Percentiles rank a stretch among this genome's conserved stretches.
Evolutionary conservation across 169 alveolate genomes (phyloP).

Genomic region (Babesia caballi): DNA sequence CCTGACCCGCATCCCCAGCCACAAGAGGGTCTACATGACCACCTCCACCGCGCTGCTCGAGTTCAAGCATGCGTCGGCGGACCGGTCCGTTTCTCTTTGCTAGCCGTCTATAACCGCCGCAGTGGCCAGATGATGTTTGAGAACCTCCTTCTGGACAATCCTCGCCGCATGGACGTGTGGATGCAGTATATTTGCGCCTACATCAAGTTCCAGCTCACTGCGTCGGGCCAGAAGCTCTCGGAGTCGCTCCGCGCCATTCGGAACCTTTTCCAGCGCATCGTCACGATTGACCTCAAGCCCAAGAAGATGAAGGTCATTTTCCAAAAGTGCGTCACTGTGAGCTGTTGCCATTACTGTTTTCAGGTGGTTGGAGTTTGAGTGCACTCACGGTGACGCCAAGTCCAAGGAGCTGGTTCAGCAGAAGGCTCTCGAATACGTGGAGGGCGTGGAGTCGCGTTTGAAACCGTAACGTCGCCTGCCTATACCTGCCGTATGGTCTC

Average conservation of each 20-base stretch:
- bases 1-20: constrained; percentile 52
- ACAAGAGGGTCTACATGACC: constrained; percentile 68
- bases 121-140: constrained; percentile 81
- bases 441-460: constrained; percentile 47
- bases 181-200: constrained; percentile 78
- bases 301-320: constrained; percentile 65
- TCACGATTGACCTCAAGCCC: constrained; percentile 64
- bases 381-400: constrained; percentile 71
- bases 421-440: constrained; percentile 78
- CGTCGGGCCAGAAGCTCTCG: constrained; percentile 19
- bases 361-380: constrained; percentile 82
- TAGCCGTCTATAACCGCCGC: neutral
- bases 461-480: no score
- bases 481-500: no score
- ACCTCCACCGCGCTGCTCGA: constrained; percentile 80
- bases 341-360: constrained; percentile 23
- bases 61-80: constrained; percentile 73
- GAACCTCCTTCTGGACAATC: constrained; percentile 78
- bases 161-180: constrained; percentile 83
- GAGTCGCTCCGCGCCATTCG: constrained; percentile 49
- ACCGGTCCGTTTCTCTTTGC: constrained; percentile 52
- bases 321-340: constrained; percentile 28
- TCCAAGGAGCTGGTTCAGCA: constrained; percentile 78
- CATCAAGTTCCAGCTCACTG: constrained; percentile 65
- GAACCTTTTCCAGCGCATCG: constrained; percentile 60